A percentile compares a stretch with the other conserved stretches of the same genome.
These are phyloP conservation scores for Chlamydomonas schloesseri DNA, from an alignment of 139 green algal species.

Conservation along the genomic window DNA sequence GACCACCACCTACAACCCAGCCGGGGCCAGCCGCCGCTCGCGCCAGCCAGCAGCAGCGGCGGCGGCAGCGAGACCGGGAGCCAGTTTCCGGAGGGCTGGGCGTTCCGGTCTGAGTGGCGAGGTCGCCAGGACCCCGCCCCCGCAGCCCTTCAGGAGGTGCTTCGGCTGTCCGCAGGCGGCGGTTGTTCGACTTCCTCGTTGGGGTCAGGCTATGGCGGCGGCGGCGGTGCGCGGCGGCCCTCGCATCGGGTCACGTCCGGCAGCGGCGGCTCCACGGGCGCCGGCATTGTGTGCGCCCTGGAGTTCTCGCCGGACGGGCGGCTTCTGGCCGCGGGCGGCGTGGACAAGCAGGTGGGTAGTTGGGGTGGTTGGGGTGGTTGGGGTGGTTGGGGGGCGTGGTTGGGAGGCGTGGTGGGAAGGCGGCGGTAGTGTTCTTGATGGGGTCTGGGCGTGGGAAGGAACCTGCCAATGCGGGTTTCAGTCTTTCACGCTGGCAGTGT, in stretches of 20 bases:
- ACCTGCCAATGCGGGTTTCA: too few relatives aligned
- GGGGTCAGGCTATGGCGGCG: not conserved
- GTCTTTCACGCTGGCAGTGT: too few relatives aligned
- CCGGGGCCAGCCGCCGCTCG: too few relatives aligned
- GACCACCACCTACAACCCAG: too few relatives aligned
- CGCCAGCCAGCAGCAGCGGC: too few relatives aligned
- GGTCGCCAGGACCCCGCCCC: not conserved
- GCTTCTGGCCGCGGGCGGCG: conserved; percentile 78
- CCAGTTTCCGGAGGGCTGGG: not conserved
- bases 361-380: too few relatives aligned
- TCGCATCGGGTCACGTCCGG: not conserved
- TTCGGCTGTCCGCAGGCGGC: not conserved
- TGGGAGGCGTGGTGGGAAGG: not conserved
- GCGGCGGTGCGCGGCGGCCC: not conserved
- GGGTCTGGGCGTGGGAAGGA: too few relatives aligned
- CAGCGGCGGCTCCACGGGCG: not conserved
- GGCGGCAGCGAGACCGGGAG: not conserved
- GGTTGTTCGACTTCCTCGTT: too few relatives aligned
- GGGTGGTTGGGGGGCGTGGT: too few relatives aligned
- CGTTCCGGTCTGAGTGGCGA: not conserved
- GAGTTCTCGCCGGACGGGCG: conserved; percentile 74
- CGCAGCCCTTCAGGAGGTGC: conserved; percentile 3
- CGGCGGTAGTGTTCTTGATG: too few relatives aligned
- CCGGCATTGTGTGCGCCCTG: conserved; percentile 72
- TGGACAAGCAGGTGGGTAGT: conserved; percentile 81